These are phyloP conservation scores for Xylariales sp. DNA, from an alignment of 2,329 filamentous ascomycete species.

Conservation along the genomic window DNA sequence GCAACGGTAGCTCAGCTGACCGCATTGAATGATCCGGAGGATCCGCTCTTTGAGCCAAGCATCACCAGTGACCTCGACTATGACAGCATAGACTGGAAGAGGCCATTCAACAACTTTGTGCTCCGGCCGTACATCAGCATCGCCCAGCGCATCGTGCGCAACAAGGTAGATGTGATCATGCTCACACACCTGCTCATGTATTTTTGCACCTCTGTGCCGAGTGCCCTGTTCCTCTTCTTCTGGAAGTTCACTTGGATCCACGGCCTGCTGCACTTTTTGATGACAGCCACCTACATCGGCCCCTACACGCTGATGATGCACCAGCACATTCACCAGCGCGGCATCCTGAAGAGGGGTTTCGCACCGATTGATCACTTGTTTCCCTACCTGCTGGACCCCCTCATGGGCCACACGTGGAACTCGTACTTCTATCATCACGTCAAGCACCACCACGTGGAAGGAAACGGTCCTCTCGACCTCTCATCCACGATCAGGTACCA, in stretches of 20 bases:
- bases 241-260: constrained; percentile 64
- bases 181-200: constrained; percentile 73
- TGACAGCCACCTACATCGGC: constrained; percentile 66
- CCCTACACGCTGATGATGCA: constrained; percentile 80
- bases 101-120: constrained; percentile 35
- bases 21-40: too few species aligned
- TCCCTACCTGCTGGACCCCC: constrained; percentile 68
- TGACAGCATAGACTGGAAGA: too few species aligned
- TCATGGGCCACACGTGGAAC: constrained; percentile 84
- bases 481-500: constrained; percentile 75
- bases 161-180: constrained; percentile 72
- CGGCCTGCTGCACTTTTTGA: constrained; percentile 58
- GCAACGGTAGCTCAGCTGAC: too few species aligned
- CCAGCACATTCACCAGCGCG: constrained; percentile 76
- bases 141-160: constrained; percentile 54
- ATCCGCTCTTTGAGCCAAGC: too few species aligned
- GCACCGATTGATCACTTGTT: constrained; percentile 59
- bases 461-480: constrained; percentile 72
- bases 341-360: constrained; percentile 55
- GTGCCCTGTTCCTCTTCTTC: constrained; percentile 58
- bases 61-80: too few species aligned
- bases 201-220: constrained; percentile 64
- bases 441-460: constrained; percentile 81
- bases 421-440: constrained; percentile 83
- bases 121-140: constrained; percentile 56